Conservation (phyloP, 345 rosid species). For the Ceriops decandra region DNA sequence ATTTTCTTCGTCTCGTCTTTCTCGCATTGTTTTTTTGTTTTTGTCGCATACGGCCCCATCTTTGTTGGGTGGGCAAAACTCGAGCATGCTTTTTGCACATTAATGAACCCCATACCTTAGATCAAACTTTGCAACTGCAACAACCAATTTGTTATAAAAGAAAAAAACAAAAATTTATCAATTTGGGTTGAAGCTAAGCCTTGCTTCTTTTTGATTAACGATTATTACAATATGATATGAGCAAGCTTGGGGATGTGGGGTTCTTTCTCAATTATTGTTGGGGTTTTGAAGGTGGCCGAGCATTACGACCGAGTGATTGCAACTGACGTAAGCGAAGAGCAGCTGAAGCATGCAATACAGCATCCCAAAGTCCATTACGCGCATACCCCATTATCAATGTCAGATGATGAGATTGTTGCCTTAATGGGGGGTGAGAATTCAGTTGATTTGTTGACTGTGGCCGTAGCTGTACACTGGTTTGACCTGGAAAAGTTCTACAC, state of each 20-base stretch:
- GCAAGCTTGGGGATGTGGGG: too few relatives aligned
- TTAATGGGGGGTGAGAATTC: conserved; percentile 49
- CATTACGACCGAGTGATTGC: conserved; percentile 56
- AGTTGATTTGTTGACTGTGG: conserved; percentile 54
- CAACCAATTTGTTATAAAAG: too few relatives aligned
- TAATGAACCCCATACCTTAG: too few relatives aligned
- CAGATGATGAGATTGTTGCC: conserved; percentile 44
- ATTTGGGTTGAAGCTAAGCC: too few relatives aligned
- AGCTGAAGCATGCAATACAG: conserved; percentile 38
- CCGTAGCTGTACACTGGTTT: conserved; percentile 63
- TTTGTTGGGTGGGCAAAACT: too few relatives aligned
- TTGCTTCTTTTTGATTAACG: too few relatives aligned
- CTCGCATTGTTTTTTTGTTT: too few relatives aligned
- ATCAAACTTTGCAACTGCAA: too few relatives aligned
- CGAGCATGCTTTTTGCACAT: too few relatives aligned
- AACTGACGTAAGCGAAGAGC: conserved; percentile 55
- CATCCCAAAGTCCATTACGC: conserved; percentile 46
- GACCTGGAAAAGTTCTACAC: conserved; percentile 58
- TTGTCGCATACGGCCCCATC: conserved; percentile 32
- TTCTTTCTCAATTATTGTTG: neutral
- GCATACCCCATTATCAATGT: conserved; percentile 47
- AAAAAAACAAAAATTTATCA: too few relatives aligned
- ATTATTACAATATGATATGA: too few relatives aligned
- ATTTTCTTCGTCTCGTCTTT: neutral
- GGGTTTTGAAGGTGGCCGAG: conserved; percentile 52